Percentiles rank a stretch among this genome's conserved stretches.
Conservation (phyloP, 257 asterid genomes). For the Solanum bulbocastanum region DNA sequence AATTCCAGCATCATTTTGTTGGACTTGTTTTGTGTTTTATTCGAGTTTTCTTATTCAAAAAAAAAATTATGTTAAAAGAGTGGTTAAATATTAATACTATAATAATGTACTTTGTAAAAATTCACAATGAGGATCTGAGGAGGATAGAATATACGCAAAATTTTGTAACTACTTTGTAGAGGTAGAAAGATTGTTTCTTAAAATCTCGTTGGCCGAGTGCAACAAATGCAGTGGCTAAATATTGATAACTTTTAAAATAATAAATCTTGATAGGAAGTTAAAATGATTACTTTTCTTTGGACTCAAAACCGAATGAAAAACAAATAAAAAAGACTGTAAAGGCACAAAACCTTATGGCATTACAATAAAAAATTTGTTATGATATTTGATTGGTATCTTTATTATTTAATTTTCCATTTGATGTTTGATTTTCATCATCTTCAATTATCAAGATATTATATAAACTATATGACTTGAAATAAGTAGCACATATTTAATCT, state of each 20-base stretch:
- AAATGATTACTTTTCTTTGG: too few relatives aligned
- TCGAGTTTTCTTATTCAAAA: neutral
- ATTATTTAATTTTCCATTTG: neutral
- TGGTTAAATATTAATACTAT: too few relatives aligned
- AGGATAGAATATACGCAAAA: rapidly evolving
- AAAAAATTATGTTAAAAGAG: neutral
- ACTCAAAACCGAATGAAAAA: too few relatives aligned
- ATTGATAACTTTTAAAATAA: neutral
- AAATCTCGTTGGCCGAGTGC: too few relatives aligned
- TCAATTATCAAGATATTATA: neutral
- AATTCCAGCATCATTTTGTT: neutral
- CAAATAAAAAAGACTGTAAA: rapidly evolving
- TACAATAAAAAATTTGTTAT: neutral
- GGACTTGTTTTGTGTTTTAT: neutral
- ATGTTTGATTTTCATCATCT: neutral
- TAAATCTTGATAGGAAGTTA: too few relatives aligned
- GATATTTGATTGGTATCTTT: neutral
- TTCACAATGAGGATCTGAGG: neutral
- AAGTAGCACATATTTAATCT: neutral
- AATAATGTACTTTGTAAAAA: neutral
- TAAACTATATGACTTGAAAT: neutral
- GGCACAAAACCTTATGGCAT: neutral
- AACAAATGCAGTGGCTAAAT: neutral
- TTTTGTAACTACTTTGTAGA: too few relatives aligned
- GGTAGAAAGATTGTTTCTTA: neutral